A percentile compares a stretch with the other conserved stretches of the same genome.
These are phyloP conservation scores for Daldinia sp. DNA, from an alignment of 2,329 filamentous ascomycete species.

Conservation along the genomic window DNA sequence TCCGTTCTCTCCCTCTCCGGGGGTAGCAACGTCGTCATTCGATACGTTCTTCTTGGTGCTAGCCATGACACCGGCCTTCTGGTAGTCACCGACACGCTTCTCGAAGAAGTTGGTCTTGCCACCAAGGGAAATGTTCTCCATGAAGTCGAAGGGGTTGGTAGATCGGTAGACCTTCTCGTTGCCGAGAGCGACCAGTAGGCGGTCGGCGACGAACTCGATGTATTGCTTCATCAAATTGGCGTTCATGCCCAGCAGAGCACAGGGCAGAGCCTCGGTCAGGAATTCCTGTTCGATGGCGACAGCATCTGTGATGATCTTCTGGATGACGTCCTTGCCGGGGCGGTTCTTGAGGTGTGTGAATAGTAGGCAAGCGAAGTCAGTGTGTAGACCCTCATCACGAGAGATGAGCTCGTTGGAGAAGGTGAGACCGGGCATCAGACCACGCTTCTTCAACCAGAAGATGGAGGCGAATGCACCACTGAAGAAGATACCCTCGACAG, in stretches of 20 bases:
- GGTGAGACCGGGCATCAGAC: conserved; percentile 96
- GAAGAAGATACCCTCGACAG: conserved; percentile 99
- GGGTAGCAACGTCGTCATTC: conserved; percentile 58
- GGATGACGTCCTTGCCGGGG: conserved; percentile 82
- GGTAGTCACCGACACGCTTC: conserved; percentile 99
- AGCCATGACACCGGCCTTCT: conserved; percentile 99
- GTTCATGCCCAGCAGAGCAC: conserved; percentile 97
- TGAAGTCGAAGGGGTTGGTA: conserved; percentile 98
- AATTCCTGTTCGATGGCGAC: conserved; percentile 98
- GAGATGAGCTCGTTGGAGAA: conserved; percentile 99
- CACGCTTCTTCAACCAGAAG: conserved; percentile 99
- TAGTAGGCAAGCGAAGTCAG: conserved; percentile 96
- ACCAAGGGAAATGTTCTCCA: conserved; percentile 99
- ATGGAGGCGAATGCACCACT: conserved; percentile 98
- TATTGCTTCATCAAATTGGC: conserved; percentile 98
- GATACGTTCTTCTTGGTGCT: conserved; percentile 78
- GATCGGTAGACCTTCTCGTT: conserved; percentile 94
- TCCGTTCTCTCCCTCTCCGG: conserved; percentile 67
- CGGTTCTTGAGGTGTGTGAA: conserved; percentile 98
- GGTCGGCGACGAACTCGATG: conserved; percentile 99
- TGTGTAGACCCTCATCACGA: conserved; percentile 98
- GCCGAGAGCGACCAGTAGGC: conserved; percentile 90
- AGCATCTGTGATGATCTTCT: conserved; percentile 93
- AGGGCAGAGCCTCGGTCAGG: conserved; percentile 93
- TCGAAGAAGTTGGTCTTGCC: conserved; percentile 99